Evolutionary conservation across 345 rosid species (phyloP).

Genomic region (Carallia brachiata): DNA sequence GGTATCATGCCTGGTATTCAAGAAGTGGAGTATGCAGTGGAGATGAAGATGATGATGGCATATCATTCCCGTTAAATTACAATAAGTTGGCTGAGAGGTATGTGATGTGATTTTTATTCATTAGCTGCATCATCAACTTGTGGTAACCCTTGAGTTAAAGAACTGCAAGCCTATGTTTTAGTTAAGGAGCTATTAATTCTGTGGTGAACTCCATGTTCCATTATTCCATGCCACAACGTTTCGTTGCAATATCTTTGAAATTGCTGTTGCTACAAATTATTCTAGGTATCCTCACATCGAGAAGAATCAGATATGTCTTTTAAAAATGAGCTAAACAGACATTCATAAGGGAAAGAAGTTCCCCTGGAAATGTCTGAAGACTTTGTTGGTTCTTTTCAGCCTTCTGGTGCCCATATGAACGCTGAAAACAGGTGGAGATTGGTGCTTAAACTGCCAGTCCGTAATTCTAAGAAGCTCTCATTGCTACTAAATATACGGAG

Average conservation of each 20-base stretch:
- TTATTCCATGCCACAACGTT: no score
- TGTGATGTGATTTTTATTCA: conserved; percentile 4
- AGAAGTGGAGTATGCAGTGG: conserved; percentile 62
- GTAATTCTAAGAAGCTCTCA: conserved; percentile 47
- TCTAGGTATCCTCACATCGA: conserved; percentile 82
- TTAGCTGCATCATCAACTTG: neutral
- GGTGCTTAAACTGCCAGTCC: conserved; percentile 70
- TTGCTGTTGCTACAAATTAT: no score
- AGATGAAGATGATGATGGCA: conserved; percentile 75
- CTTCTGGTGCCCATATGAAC: conserved; percentile 43
- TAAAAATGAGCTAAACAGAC: conserved; percentile 44
- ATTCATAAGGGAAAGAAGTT: conserved; percentile 68
- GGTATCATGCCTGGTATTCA: conserved; percentile 96
- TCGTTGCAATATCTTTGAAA: no score
- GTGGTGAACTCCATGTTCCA: no score
- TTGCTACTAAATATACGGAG: conserved; percentile 27
- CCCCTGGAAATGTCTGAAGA: conserved; percentile 48
- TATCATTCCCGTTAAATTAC: conserved; percentile 73
- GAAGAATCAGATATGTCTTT: conserved; percentile 57
- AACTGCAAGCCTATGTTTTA: no score
- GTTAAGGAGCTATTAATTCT: no score
- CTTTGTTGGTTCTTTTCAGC: conserved; percentile 32
- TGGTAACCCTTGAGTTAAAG: no score
- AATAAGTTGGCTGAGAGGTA: conserved; percentile 74
- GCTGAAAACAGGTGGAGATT: conserved; percentile 62